Evolutionary conservation across 176 grass and related monocot genomes (phyloP).

Genomic region (Eragrostis nindensis): DNA sequence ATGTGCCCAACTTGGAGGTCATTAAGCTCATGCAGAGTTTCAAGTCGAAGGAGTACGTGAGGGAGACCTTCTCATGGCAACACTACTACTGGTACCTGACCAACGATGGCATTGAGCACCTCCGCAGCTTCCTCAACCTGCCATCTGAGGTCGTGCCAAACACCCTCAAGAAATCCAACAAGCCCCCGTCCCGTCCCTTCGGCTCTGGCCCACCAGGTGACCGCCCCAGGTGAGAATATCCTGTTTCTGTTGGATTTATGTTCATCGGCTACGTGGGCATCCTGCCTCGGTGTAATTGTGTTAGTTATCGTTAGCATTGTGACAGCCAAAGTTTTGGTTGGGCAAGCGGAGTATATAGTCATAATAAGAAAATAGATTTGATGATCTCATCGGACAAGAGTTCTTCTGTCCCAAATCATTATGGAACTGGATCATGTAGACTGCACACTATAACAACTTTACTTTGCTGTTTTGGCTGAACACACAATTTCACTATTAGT

Average conservation of each 20-base stretch:
- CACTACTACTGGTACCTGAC: conserved; percentile 97
- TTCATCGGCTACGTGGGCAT: background rate
- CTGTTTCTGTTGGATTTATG: background rate
- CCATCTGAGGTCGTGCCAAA: conserved; percentile 92
- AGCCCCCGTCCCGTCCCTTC: conserved; percentile 74
- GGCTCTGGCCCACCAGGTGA: conserved; percentile 81
- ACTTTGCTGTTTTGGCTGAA: background rate
- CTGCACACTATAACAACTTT: background rate
- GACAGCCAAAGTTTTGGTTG: background rate
- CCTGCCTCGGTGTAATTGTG: too few species aligned
- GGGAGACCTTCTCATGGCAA: conserved; percentile 91
- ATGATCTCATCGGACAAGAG: background rate
- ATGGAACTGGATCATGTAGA: background rate
- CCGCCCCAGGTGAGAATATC: conserved; percentile 64
- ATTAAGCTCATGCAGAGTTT: conserved; percentile 99
- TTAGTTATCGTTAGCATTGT: background rate
- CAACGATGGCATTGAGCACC: conserved; percentile 88
- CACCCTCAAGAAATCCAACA: conserved; percentile 91
- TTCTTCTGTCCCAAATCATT: background rate
- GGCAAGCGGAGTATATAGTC: background rate
- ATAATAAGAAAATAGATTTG: background rate
- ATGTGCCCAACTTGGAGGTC: conserved; percentile 81
- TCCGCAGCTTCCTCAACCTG: conserved; percentile 82
- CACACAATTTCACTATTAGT: too few species aligned
- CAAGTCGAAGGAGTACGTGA: conserved; percentile 95